These are phyloP conservation scores for Talaromyces proteolyticus DNA, from an alignment of 495 filamentous ascomycete genomes.

Conservation along the genomic window DNA sequence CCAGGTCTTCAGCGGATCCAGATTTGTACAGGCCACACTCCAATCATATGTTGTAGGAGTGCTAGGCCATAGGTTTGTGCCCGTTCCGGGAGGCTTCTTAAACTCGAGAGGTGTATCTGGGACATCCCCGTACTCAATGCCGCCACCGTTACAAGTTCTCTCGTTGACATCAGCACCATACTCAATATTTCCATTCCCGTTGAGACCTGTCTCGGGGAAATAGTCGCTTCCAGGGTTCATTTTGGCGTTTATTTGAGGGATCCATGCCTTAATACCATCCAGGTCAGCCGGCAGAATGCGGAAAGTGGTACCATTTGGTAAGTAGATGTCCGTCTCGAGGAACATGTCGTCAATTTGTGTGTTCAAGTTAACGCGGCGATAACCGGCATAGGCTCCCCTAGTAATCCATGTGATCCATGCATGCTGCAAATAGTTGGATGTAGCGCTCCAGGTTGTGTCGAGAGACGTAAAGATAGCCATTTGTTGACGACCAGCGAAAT, in stretches of 20 bases:
- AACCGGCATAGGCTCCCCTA: slow-evolving; percentile 48
- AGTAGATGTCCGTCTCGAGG: slow-evolving; percentile 49
- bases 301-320: slow-evolving; percentile 34
- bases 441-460: slow-evolving; percentile 49
- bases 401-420: slow-evolving; percentile 61
- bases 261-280: slow-evolving; percentile 42
- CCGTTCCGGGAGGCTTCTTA: slow-evolving; percentile 51
- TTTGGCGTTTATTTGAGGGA: slow-evolving; percentile 39
- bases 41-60: slow-evolving; percentile 41
- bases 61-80: slow-evolving; percentile 48
- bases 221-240: slow-evolving; percentile 50
- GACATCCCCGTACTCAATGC: slow-evolving; percentile 30
- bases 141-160: slow-evolving; percentile 23
- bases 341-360: slow-evolving; percentile 67
- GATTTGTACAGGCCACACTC: slow-evolving; percentile 36
- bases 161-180: slow-evolving; percentile 28
- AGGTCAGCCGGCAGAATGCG: slow-evolving; percentile 47
- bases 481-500: slow-evolving; percentile 50
- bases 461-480: slow-evolving; percentile 56
- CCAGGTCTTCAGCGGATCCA: slow-evolving; percentile 47
- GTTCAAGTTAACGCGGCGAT: slow-evolving; percentile 48
- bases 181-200: slow-evolving; percentile 57
- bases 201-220: slow-evolving; percentile 53
- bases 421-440: slow-evolving; percentile 54
- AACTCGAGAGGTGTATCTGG: slow-evolving; percentile 48